phyloP scores from a whole-genome alignment of 495 filamentous ascomycete genomes.

The Penicillium macrosclerotiorum region DNA sequence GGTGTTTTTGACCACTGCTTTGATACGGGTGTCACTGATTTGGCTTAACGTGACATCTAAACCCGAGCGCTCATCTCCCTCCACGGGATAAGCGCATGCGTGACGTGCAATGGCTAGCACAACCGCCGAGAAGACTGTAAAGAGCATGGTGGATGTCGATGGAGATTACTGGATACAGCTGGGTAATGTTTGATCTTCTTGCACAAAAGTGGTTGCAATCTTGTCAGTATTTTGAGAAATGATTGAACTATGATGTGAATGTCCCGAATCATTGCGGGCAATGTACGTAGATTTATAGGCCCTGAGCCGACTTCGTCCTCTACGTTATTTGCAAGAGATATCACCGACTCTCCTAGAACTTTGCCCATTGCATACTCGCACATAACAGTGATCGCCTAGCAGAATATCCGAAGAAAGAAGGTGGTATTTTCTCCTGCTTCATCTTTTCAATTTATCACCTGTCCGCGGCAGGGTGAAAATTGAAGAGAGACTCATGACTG shows the following conservation, averaged over 20 bases:
- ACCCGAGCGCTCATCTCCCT: conserved; percentile 39
- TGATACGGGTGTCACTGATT: conserved; percentile 54
- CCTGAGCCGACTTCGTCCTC: not conserved
- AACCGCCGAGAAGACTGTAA: conserved; percentile 14
- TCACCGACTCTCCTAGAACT: not conserved
- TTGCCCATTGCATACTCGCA: not conserved
- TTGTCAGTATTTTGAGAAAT: not conserved
- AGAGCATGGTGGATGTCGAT: conserved; percentile 19
- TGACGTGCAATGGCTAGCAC: conserved; percentile 45
- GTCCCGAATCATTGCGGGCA: not conserved
- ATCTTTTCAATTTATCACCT: not conserved
- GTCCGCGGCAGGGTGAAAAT: not conserved
- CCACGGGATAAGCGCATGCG: conserved; percentile 38
- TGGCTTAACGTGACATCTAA: conserved; percentile 54
- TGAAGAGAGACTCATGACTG: conserved; percentile 1
- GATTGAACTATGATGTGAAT: not conserved
- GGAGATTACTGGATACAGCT: too few species aligned
- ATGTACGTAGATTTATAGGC: conserved; percentile 4
- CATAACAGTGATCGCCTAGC: not conserved
- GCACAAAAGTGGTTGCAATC: not conserved
- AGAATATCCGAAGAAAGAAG: conserved; percentile 1
- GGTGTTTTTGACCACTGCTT: conserved; percentile 60
- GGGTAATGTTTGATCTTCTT: too few species aligned
- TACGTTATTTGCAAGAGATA: not conserved
- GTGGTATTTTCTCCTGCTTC: conserved; percentile 1